A percentile compares a stretch with the other conserved stretches of the same genome.
These are phyloP conservation scores for Venturia pyrina DNA, from an alignment of 2,329 filamentous ascomycete genomes.

Conservation along the genomic window DNA sequence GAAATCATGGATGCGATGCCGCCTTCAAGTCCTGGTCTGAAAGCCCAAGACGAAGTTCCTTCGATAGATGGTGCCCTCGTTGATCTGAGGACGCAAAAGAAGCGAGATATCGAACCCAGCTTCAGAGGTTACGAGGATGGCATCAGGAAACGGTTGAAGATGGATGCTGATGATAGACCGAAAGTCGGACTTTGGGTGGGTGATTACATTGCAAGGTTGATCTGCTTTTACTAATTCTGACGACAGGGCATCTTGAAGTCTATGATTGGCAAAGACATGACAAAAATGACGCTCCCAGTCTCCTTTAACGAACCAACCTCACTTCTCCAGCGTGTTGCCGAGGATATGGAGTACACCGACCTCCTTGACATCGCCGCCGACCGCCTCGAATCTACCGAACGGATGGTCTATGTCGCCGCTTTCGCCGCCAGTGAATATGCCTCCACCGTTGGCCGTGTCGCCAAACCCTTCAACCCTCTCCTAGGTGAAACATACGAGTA, in stretches of 20 bases:
- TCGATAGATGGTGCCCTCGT: conserved; percentile 6
- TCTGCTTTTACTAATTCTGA: conserved; percentile 18
- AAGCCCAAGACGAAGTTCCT: conserved; percentile 17
- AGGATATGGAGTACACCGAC: conserved; percentile 97
- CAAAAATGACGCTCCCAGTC: conserved; percentile 96
- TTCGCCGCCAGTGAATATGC: conserved; percentile 97
- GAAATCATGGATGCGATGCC: conserved; percentile 66
- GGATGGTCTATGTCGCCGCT: conserved; percentile 86
- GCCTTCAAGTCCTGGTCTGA: conserved; percentile 29
- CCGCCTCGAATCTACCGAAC: conserved; percentile 76
- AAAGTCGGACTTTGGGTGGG: conserved; percentile 94
- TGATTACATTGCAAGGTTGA: conserved; percentile 14
- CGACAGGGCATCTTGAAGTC: conserved; percentile 85
- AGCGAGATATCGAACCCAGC: conserved; percentile 59
- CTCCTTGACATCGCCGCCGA: conserved; percentile 83
- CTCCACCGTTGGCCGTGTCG: conserved; percentile 90
- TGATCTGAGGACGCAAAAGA: conserved; percentile 29
- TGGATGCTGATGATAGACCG: conserved; percentile 85
- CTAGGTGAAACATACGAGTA: conserved; percentile 97
- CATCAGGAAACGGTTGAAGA: conserved; percentile 65
- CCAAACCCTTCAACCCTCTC: conserved; percentile 95
- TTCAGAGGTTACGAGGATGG: conserved; percentile 91
- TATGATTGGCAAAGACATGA: conserved; percentile 99
- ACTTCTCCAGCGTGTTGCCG: conserved; percentile 82
- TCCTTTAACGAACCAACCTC: conserved; percentile 99